Conservation (phyloP, 768 basidiomycete species). For the Tylopilus rubrobrunneus region DNA sequence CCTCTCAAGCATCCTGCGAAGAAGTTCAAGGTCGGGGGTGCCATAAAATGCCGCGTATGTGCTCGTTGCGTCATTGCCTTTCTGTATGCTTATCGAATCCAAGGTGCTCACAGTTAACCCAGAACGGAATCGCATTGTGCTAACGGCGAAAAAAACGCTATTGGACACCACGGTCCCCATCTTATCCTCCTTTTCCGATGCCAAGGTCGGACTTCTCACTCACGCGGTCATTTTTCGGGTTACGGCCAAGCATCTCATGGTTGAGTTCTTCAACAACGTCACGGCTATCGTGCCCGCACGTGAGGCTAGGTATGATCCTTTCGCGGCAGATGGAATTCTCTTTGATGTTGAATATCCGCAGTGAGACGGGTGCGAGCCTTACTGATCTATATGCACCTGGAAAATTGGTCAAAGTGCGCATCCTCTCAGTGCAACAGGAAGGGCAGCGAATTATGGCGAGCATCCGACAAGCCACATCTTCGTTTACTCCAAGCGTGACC, state of each 20-base stretch:
- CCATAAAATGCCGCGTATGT: slow-evolving; percentile 82
- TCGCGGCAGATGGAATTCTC: background rate
- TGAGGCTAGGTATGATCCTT: slow-evolving; percentile 68
- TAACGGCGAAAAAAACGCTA: slow-evolving; percentile 91
- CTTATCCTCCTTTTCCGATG: slow-evolving; percentile 61
- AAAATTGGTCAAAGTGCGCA: slow-evolving; percentile 79
- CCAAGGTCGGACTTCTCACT: slow-evolving; percentile 63
- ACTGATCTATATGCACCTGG: slow-evolving; percentile 70
- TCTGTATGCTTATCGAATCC: slow-evolving; percentile 1
- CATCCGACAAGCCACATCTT: slow-evolving; percentile 71
- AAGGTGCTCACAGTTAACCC: slow-evolving; percentile 83
- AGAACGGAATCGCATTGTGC: slow-evolving; percentile 71
- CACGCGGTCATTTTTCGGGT: slow-evolving; percentile 83
- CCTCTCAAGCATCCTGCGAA: slow-evolving; percentile 89
- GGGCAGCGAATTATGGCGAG: slow-evolving; percentile 74
- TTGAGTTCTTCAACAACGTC: slow-evolving; percentile 89
- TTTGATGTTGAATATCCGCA: slow-evolving; percentile 27
- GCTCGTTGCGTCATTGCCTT: background rate
- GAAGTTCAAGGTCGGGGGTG: slow-evolving; percentile 79
- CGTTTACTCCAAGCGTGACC: slow-evolving; percentile 42
- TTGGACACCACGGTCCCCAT: slow-evolving; percentile 76
- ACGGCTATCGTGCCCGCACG: slow-evolving; percentile 76
- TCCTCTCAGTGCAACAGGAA: slow-evolving; percentile 59
- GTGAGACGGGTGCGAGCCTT: slow-evolving; percentile 63
- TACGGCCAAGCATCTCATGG: slow-evolving; percentile 72